Evolutionary conservation across 495 filamentous ascomycete species (phyloP).

Genomic region (Penicillium lagena): DNA sequence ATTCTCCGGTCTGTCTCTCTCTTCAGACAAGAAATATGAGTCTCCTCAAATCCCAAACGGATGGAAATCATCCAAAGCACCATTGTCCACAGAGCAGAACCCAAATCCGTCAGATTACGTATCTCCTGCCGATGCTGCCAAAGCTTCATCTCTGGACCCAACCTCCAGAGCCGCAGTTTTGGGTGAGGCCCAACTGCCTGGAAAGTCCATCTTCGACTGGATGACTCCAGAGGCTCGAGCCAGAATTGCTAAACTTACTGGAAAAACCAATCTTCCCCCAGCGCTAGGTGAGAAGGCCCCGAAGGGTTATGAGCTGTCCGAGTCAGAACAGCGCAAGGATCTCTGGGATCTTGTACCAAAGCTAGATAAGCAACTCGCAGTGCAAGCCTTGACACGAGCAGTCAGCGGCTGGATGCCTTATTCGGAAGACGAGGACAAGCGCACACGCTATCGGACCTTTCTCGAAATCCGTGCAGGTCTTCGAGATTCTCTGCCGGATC

Average conservation of each 20-base stretch:
- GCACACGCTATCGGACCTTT: constrained; percentile 69
- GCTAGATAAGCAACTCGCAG: constrained; percentile 66
- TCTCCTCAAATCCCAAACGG: constrained; percentile 68
- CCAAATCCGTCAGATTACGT: constrained; percentile 41
- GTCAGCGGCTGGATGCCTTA: constrained; percentile 78
- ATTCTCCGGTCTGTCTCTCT: constrained; percentile 44
- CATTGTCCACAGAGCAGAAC: constrained; percentile 26
- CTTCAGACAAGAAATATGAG: constrained; percentile 57
- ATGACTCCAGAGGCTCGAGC: constrained; percentile 76
- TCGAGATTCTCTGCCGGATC: constrained; percentile 52
- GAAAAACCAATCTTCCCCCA: constrained; percentile 68
- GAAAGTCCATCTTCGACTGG: constrained; percentile 95
- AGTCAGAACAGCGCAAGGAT: constrained; percentile 52
- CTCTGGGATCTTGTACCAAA: constrained; percentile 63
- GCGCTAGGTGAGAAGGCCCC: constrained; percentile 68
- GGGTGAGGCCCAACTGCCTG: constrained; percentile 75
- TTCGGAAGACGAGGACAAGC: constrained; percentile 71
- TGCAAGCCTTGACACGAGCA: constrained; percentile 69
- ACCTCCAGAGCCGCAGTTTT: constrained; percentile 73
- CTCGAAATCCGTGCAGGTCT: constrained; percentile 73
- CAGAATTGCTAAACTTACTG: constrained; percentile 67
- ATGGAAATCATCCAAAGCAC: constrained; percentile 64
- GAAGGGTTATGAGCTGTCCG: constrained; percentile 50
- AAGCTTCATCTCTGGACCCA: constrained; percentile 69
- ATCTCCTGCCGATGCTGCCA: constrained; percentile 69